Evolutionary conservation across 352 stramenopile genomes (phyloP).

Genomic region (Thraustotheca clavata): DNA sequence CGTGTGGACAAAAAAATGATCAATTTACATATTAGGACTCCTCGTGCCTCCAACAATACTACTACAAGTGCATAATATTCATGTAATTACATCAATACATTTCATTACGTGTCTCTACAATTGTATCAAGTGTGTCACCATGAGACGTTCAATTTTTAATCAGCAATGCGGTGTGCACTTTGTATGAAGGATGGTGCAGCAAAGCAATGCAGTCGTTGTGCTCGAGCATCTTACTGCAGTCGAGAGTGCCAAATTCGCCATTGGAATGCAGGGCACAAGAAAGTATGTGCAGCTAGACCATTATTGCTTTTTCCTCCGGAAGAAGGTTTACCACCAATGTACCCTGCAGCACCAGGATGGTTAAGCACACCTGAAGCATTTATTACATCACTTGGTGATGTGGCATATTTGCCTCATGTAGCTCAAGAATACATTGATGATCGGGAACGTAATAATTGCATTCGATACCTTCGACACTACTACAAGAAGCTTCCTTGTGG

Average conservation of each 20-base stretch:
- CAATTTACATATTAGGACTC: not conserved
- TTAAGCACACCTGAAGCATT: not conserved
- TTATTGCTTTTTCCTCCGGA: conserved; percentile 10
- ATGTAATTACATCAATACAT: no score
- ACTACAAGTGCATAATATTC: no score
- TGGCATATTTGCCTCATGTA: conserved; percentile 3
- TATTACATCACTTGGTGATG: conserved; percentile 1
- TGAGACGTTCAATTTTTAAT: not conserved
- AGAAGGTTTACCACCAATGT: conserved; percentile 6
- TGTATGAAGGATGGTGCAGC: conserved; percentile 11
- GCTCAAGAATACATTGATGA: conserved; percentile 14
- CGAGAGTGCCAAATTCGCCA: conserved; percentile 17
- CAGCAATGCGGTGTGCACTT: conserved; percentile 5
- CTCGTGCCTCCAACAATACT: not conserved
- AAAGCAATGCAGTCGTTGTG: conserved; percentile 21
- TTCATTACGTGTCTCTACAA: no score
- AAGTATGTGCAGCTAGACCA: conserved; percentile 6
- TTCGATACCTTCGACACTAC: conserved; percentile 15
- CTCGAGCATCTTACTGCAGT: conserved; percentile 13
- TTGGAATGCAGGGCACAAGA: conserved; percentile 18
- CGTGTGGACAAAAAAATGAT: not conserved
- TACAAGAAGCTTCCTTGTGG: conserved; percentile 18
- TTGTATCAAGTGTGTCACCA: no score
- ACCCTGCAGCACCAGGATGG: conserved; percentile 12
- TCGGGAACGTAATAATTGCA: conserved; percentile 1